Base-by-base conservation (phyloP, 169 alveolate species). In the Plasmodium fragile region DNA sequence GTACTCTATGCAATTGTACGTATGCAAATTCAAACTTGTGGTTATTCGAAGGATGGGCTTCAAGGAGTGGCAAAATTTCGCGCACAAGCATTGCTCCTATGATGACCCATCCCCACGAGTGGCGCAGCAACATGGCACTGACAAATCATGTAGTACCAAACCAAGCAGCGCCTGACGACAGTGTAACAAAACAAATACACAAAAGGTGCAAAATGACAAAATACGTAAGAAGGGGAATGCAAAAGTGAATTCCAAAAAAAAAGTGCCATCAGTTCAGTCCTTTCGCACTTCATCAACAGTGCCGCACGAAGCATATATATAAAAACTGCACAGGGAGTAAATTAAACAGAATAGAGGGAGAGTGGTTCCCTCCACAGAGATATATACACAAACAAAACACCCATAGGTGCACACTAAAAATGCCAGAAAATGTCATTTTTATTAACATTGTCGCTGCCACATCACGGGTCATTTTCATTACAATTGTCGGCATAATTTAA, bases 361-460 rank as follows among this genome's bases (percentile, higher is more conserved):
- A 10, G 34, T 39, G 65, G 69, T 49, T 34, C 55, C 41, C 70
- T 22, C 18, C 25, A 28, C 4, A 13, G 28, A 22, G 69, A 75
- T 10, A 75, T 34, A 11, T 80, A 80, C 59, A 80, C n/a, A 80
- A 45, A 78, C 55, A 39, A 77, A 43, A 30, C 55, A 43, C 69
- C n/a, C 69, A 49, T 81, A 30, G 55, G 34, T 1, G 28, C 8
- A 18, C 18, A 39, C 52, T 43, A 83, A 83, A 83, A 83, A 70
- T 83, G 92, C 39, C 92, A 83, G 49, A 70, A 83, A 45, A 83
- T 83, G 39, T 83, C 92, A 70, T 85, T 85, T 39, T 73, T 73
- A 52, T 85, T 77, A 34, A 41, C 43, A 52, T 85, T 73, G 16
- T 52, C 32, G 79, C 59, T 55, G 80, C 43, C 41, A 75, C 53